Conservation (phyloP, 1,139 yeast species). For the Meyerozyma carpophila region DNA sequence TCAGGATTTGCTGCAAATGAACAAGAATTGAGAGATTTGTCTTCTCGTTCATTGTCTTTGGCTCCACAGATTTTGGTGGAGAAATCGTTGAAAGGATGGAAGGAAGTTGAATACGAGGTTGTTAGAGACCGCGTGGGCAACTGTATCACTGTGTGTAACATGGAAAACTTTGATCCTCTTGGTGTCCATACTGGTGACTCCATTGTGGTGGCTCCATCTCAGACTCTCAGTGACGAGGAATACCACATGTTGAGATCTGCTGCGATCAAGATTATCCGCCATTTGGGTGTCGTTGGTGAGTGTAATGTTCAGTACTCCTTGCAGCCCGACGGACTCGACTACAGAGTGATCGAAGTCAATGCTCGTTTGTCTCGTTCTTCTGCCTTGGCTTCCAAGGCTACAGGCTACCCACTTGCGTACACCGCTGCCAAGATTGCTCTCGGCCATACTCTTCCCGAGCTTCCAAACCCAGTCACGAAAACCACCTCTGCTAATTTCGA, state of each 20-base stretch:
- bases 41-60: slow-evolving; percentile 81
- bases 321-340: slow-evolving; percentile 92
- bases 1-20: slow-evolving; percentile 91
- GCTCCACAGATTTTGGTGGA: slow-evolving; percentile 96
- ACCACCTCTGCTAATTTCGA: slow-evolving; percentile 95
- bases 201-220: slow-evolving; percentile 97
- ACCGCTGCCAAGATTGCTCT: slow-evolving; percentile 97
- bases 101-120: slow-evolving; percentile 97
- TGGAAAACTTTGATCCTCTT: slow-evolving; percentile 98
- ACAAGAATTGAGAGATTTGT: slow-evolving; percentile 76
- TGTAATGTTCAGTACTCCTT: slow-evolving; percentile 97
- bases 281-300: slow-evolving; percentile 97
- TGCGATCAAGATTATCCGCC: slow-evolving; percentile 95
- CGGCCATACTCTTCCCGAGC: slow-evolving; percentile 90
- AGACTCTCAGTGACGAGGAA: slow-evolving; percentile 93
- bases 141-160: slow-evolving; percentile 98
- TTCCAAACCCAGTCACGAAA: slow-evolving; percentile 94
- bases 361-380: slow-evolving; percentile 97
- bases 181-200: slow-evolving; percentile 99
- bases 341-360: slow-evolving; percentile 94
- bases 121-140: slow-evolving; percentile 95
- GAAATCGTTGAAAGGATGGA: slow-evolving; percentile 97
- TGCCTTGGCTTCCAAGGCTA: slow-evolving; percentile 96
- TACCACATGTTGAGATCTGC: slow-evolving; percentile 97
- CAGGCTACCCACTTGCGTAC: slow-evolving; percentile 97